Conservation (phyloP, 2,329 filamentous ascomycete species). For the Tolypocladium guangdongense region DNA sequence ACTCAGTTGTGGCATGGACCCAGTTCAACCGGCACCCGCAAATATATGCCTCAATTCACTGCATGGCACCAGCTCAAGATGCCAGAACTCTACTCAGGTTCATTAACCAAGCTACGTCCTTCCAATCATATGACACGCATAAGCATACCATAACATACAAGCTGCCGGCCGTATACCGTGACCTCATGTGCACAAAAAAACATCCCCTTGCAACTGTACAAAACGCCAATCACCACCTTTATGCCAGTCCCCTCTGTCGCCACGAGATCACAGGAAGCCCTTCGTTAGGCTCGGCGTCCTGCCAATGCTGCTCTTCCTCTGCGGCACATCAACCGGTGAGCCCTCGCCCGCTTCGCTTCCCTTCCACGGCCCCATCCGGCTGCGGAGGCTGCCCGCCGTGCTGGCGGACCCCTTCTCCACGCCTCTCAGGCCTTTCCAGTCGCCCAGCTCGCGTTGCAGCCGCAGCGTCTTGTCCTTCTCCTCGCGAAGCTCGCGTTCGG, state of each 20-base stretch:
- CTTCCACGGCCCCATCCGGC: constrained; percentile 21
- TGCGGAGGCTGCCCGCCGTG: constrained; percentile 36
- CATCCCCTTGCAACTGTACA: background rate
- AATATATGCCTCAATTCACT: no score
- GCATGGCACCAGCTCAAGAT: no score
- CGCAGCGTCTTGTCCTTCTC: constrained; percentile 72
- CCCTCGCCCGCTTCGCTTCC: constrained; percentile 29
- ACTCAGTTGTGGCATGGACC: no score
- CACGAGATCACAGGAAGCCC: constrained; percentile 51
- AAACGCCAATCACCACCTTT: background rate
- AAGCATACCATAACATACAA: background rate
- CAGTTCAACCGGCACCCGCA: no score
- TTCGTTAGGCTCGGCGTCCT: constrained; percentile 61
- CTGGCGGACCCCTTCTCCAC: constrained; percentile 44
- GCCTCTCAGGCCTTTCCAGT: constrained; percentile 61
- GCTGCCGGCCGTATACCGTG: background rate
- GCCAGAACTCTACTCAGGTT: background rate
- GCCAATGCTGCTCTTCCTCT: constrained; percentile 54
- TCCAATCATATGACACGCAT: background rate
- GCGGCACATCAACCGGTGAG: constrained; percentile 41
- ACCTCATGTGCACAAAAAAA: background rate
- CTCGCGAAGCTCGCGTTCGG: constrained; percentile 81
- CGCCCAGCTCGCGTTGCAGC: constrained; percentile 81
- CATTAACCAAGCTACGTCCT: background rate
- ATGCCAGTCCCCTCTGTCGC: background rate